Conservation (phyloP, 1,139 yeast genomes). For the Sugiyamaella neomexicana region DNA sequence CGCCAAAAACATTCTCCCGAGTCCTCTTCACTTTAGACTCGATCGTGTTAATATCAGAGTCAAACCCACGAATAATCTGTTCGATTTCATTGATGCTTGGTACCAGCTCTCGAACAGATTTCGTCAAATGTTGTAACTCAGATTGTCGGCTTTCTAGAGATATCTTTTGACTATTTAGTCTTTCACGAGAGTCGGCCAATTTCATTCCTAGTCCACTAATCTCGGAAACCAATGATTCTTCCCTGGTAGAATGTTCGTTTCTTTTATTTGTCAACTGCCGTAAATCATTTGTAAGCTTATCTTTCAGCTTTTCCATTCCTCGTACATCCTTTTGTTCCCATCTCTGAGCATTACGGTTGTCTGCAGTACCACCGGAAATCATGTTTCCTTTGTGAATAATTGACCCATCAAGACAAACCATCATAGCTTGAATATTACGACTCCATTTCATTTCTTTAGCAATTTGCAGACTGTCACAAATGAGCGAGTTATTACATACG, state of each 20-base stretch:
- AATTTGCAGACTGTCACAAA: constrained; percentile 67
- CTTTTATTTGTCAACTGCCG: constrained; percentile 50
- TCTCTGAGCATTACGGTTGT: constrained; percentile 43
- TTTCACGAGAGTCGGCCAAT: constrained; percentile 53
- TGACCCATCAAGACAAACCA: constrained; percentile 83
- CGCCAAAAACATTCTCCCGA: constrained; percentile 46
- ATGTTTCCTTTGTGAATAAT: constrained; percentile 82
- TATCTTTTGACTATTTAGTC: constrained; percentile 56
- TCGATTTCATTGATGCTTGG: constrained; percentile 47
- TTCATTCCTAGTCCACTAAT: constrained; percentile 56
- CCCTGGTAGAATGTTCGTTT: constrained; percentile 54
- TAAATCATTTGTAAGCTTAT: constrained; percentile 56
- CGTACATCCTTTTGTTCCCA: constrained; percentile 76
- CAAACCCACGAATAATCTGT: constrained; percentile 31
- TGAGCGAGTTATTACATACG: constrained; percentile 75
- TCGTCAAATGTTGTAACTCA: constrained; percentile 64
- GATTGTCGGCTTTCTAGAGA: constrained; percentile 53
- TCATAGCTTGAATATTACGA: constrained; percentile 57
- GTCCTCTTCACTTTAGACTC: constrained; percentile 33
- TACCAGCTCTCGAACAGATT: constrained; percentile 48
- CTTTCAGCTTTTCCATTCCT: constrained; percentile 58
- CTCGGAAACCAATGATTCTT: constrained; percentile 58
- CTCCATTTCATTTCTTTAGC: constrained; percentile 80
- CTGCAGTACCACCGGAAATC: constrained; percentile 83
- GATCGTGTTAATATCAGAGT: constrained; percentile 28